These are phyloP conservation scores for Platanthera zijinensis DNA, from an alignment of 106 monocot species.

Conservation along the genomic window DNA sequence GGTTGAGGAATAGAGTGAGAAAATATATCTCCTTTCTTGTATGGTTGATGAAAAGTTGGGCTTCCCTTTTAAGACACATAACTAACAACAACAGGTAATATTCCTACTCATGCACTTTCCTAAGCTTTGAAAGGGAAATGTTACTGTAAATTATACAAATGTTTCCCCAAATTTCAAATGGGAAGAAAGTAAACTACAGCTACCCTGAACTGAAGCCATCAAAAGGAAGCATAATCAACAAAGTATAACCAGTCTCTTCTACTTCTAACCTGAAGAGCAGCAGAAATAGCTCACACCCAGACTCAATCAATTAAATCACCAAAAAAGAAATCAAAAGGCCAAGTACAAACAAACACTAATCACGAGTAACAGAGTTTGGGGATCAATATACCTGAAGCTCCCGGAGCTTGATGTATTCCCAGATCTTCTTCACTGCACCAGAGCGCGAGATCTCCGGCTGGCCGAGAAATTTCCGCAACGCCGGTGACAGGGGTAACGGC, in stretches of 20 bases:
- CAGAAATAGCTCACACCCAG: not conserved
- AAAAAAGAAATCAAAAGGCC: not conserved
- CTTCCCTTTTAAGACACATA: too few relatives aligned
- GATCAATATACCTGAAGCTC: slow-evolving; percentile 55
- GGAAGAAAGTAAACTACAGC: not conserved
- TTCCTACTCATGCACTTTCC: too few relatives aligned
- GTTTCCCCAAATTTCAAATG: not conserved
- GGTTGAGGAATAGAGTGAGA: too few relatives aligned
- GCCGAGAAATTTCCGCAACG: slow-evolving; percentile 62
- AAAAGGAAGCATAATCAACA: not conserved
- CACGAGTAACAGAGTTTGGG: not conserved
- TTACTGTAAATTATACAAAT: not conserved
- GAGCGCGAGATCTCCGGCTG: slow-evolving; percentile 61
- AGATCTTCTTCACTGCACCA: slow-evolving; percentile 66
- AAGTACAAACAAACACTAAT: not conserved
- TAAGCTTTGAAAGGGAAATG: too few relatives aligned
- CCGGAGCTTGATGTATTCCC: slow-evolving; percentile 82
- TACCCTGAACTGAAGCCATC: not conserved
- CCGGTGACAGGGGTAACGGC: slow-evolving; percentile 56
- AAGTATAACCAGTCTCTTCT: not conserved
- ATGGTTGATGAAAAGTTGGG: too few relatives aligned
- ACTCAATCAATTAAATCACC: not conserved
- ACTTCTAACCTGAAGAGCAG: not conserved
- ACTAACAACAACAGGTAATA: too few relatives aligned
- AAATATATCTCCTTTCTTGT: too few relatives aligned